phyloP scores from a whole-genome alignment of 257 asterid species.

The Capsicum baccatum region DNA sequence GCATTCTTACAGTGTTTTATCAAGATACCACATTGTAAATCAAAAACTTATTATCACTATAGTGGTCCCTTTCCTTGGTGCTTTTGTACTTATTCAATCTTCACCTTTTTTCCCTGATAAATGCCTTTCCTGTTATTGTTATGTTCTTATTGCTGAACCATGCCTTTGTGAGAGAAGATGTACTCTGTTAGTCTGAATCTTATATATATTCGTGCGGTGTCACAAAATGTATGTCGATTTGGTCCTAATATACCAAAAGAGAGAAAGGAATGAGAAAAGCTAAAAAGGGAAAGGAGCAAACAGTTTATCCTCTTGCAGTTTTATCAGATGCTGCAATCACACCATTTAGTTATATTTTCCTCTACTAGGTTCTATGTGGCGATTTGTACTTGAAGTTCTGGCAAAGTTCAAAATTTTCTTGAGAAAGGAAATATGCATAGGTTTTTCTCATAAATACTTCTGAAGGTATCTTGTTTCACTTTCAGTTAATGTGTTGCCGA shows the following conservation, averaged over 20 bases:
- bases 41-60: background rate
- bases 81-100: conserved; percentile 19
- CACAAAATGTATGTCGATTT: background rate
- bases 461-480: background rate
- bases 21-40: background rate
- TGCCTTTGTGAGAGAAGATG: background rate
- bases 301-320: conserved; percentile 6
- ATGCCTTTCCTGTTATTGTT: background rate
- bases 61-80: background rate
- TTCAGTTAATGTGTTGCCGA: background rate
- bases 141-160: conserved; percentile 1
- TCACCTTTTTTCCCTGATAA: background rate
- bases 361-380: background rate
- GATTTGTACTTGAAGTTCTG: background rate
- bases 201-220: background rate
- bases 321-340: background rate
- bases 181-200: conserved; percentile 2
- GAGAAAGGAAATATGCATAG: background rate
- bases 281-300: conserved; percentile 17
- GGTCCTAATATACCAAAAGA: background rate
- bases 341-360: background rate
- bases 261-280: background rate
- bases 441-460: background rate
- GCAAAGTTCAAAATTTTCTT: background rate
- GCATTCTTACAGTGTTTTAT: background rate